Conservation (phyloP, 179 eudicot genomes). For the Gypsophila paniculata region DNA sequence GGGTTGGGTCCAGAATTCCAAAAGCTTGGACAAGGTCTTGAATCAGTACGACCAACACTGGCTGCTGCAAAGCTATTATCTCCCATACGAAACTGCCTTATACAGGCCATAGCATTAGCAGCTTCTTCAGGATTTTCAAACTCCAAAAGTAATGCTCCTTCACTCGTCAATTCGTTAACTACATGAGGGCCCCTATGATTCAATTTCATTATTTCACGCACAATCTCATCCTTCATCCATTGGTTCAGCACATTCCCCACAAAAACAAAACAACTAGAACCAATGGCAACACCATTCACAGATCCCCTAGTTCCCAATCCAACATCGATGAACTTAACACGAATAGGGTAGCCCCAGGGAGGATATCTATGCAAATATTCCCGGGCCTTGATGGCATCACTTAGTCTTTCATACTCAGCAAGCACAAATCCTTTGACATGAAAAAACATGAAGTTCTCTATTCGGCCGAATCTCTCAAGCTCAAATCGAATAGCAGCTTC, state of each 20-base stretch:
- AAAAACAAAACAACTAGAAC: slow-evolving; percentile 79
- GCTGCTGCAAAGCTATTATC: slow-evolving; percentile 22
- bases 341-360: slow-evolving; percentile 77
- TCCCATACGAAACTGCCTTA: slow-evolving; percentile 67
- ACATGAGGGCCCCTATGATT: slow-evolving; percentile 59
- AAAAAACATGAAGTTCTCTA: slow-evolving; percentile 55
- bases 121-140: slow-evolving; percentile 94
- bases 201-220: slow-evolving; percentile 57
- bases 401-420: slow-evolving; percentile 64
- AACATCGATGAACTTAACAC: slow-evolving; percentile 72
- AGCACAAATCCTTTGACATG: slow-evolving; percentile 64
- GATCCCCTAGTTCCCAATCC: slow-evolving; percentile 78
- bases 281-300: slow-evolving; percentile 68
- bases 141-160: slow-evolving; percentile 83
- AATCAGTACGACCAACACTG: slow-evolving; percentile 34
- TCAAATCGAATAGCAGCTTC: slow-evolving; percentile 67
- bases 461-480: slow-evolving; percentile 84
- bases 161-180: slow-evolving; percentile 65
- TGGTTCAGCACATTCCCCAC: slow-evolving; percentile 62
- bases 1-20: slow-evolving; percentile 38
- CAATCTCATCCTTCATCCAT: slow-evolving; percentile 76
- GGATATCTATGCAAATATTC: slow-evolving; percentile 64
- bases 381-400: slow-evolving; percentile 87
- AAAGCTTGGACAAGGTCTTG: slow-evolving; percentile 33
- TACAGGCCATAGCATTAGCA: slow-evolving; percentile 56